A percentile compares a stretch with the other conserved stretches of the same genome.
Evolutionary conservation across 1,284 basidiomycete species (phyloP).

Genomic region (Acaromyces ingoldii): DNA sequence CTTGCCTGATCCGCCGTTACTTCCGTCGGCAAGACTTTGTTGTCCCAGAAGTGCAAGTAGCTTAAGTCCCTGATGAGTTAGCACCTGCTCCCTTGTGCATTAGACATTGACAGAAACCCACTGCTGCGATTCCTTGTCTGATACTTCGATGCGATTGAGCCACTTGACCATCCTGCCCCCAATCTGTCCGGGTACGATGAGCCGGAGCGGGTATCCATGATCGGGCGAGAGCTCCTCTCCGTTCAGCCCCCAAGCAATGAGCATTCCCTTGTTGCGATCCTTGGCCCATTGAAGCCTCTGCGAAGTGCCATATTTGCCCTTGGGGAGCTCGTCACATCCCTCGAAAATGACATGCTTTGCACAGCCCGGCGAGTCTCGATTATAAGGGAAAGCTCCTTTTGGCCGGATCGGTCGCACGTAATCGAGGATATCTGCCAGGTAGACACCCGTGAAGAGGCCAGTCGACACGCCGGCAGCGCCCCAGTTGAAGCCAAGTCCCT

Average conservation of each 20-base stretch:
- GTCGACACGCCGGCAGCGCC: slow-evolving; percentile 58
- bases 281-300: slow-evolving; percentile 59
- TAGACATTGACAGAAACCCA: too few relatives aligned
- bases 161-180: slow-evolving; percentile 61
- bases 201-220: slow-evolving; percentile 64
- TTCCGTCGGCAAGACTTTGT: slow-evolving; percentile 63
- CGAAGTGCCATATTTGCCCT: slow-evolving; percentile 66
- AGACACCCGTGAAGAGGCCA: slow-evolving; percentile 65
- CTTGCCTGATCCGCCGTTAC: slow-evolving; percentile 61
- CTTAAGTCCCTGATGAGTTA: too few relatives aligned
- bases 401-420: slow-evolving; percentile 55
- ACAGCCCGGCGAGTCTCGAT: slow-evolving; percentile 35
- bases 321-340: slow-evolving; percentile 61
- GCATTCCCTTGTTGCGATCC: slow-evolving; percentile 59
- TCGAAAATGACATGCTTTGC: slow-evolving; percentile 64
- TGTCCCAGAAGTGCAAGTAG: slow-evolving; percentile 55
- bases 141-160: slow-evolving; percentile 62
- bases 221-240: slow-evolving; percentile 57
- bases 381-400: slow-evolving; percentile 39
- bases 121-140: slow-evolving; percentile 59
- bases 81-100: too few relatives aligned
- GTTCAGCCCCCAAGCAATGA: slow-evolving; percentile 65
- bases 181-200: slow-evolving; percentile 65
- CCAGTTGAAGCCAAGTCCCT: slow-evolving; percentile 60
- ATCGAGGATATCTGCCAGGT: slow-evolving; percentile 61